Conservation (phyloP, 768 basidiomycete species). For the Holtermanniella nyarrowii region DNA sequence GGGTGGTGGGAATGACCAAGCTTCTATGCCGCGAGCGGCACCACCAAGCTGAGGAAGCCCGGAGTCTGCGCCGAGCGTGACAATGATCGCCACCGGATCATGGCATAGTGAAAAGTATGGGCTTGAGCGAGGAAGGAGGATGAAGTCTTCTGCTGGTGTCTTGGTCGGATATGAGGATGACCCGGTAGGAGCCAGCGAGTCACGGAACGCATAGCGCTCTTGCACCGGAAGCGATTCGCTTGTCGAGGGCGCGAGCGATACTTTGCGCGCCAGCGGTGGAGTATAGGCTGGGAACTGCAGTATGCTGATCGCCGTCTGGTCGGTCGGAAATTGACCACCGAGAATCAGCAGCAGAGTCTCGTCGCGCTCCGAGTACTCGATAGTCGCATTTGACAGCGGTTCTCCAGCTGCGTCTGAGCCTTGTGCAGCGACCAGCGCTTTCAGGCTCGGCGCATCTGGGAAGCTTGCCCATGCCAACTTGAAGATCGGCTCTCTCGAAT, state of each 20-base stretch:
- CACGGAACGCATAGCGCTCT: slow-evolving; percentile 55
- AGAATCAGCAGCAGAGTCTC: slow-evolving; percentile 63
- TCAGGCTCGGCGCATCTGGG: slow-evolving; percentile 45
- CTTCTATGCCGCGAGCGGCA: slow-evolving; percentile 50
- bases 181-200: slow-evolving; percentile 45
- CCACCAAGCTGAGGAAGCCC: slow-evolving; percentile 33
- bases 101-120: slow-evolving; percentile 60
- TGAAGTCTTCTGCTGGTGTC: slow-evolving; percentile 63
- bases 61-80: slow-evolving; percentile 49
- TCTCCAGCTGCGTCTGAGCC: slow-evolving; percentile 24
- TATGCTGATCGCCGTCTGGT: slow-evolving; percentile 56
- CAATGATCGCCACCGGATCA: slow-evolving; percentile 60
- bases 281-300: slow-evolving; percentile 52
- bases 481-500: slow-evolving; percentile 62
- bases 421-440: slow-evolving; percentile 38
- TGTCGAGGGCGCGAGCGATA: slow-evolving; percentile 19
- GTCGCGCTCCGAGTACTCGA: slow-evolving; percentile 49
- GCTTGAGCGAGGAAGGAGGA: slow-evolving; percentile 57
- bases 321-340: slow-evolving; percentile 56
- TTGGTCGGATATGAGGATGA: slow-evolving; percentile 53
- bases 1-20: slow-evolving; percentile 62
- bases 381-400: slow-evolving; percentile 30
- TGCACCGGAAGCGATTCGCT: slow-evolving; percentile 41
- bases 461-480: slow-evolving; percentile 77
- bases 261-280: slow-evolving; percentile 24